phyloP scores from a whole-genome alignment of 2,329 filamentous ascomycete genomes.

The Claviceps africana region DNA sequence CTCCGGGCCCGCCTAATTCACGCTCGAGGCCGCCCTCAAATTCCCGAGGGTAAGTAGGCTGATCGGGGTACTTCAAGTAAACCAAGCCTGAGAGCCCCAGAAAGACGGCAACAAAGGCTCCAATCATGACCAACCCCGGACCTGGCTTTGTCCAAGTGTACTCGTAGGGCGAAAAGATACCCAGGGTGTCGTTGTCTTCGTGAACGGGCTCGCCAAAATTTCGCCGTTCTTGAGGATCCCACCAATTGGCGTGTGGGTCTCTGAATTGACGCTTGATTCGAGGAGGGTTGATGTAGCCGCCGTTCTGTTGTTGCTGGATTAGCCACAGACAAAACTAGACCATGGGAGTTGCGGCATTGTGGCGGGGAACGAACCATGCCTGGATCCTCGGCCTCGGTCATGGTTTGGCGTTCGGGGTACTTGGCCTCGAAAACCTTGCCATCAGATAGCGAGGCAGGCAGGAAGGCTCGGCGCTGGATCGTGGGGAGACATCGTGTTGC shows the following conservation, averaged over 20 bases:
- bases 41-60: conserved; percentile 51
- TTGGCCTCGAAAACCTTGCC: conserved; percentile 35
- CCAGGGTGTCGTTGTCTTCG: conserved; percentile 88
- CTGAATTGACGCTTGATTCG: conserved; percentile 78
- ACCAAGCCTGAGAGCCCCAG: conserved; percentile 54
- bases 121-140: conserved; percentile 56
- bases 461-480: conserved; percentile 42
- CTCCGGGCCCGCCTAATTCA: conserved; percentile 59
- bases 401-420: conserved; percentile 31
- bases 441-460: conserved; percentile 36
- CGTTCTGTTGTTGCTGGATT: conserved; percentile 44
- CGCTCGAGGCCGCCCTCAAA: conserved; percentile 60
- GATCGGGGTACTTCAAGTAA: conserved; percentile 57
- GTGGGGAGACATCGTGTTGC: conserved; percentile 36
- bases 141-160: conserved; percentile 70
- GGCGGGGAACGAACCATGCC: conserved; percentile 39
- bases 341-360: neutral
- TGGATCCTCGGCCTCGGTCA: conserved; percentile 50
- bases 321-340: conserved; percentile 8
- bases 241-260: conserved; percentile 88
- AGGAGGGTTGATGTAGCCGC: conserved; percentile 68
- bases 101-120: conserved; percentile 49
- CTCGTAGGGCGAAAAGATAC: conserved; percentile 76
- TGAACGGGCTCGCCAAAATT: conserved; percentile 96
- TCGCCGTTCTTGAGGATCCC: conserved; percentile 92